Percentiles rank a stretch among this genome's conserved stretches.
Evolutionary conservation across 176 grass and related monocot species (phyloP).

Genomic region (Oropetium thomaeum): DNA sequence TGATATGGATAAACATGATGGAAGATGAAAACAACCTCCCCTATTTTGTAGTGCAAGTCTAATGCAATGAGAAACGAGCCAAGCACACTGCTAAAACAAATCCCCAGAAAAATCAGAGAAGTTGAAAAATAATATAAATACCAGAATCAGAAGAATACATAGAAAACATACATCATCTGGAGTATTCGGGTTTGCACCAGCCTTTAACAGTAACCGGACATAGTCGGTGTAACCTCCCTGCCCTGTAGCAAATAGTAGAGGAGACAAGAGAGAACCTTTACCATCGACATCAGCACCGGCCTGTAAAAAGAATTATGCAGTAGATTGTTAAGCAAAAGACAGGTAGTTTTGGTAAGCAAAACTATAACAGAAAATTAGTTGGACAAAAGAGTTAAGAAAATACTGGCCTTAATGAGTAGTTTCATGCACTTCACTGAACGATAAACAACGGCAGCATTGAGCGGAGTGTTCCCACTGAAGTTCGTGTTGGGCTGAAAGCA

Average conservation of each 20-base stretch:
- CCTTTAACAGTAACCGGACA: slow-evolving; percentile 29
- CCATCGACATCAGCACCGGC: slow-evolving; percentile 45
- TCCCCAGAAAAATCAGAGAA: too few species aligned
- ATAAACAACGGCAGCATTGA: slow-evolving; percentile 17
- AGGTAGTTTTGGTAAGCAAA: neutral
- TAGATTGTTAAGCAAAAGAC: neutral
- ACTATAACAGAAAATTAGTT: too few species aligned
- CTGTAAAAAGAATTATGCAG: slow-evolving; percentile 30
- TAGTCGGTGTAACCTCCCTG: slow-evolving; percentile 29
- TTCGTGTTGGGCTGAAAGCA: slow-evolving; percentile 38
- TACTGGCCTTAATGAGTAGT: slow-evolving; percentile 44
- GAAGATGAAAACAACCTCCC: neutral
- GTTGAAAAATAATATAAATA: neutral
- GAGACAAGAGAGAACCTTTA: neutral
- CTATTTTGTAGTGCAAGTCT: neutral
- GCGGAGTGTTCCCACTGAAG: neutral
- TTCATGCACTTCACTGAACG: slow-evolving; percentile 46
- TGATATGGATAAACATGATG: neutral
- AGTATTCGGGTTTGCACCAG: slow-evolving; percentile 49
- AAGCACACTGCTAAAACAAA: neutral
- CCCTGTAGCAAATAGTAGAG: slow-evolving; percentile 19
- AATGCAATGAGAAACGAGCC: neutral
- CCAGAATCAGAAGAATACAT: neutral
- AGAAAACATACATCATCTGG: slow-evolving; percentile 35
- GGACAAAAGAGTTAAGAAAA: slow-evolving; percentile 2